A percentile compares a stretch with the other conserved stretches of the same genome.
phyloP scores from a whole-genome alignment of 306 rosid genomes.

The Gastrolobium villosum region DNA sequence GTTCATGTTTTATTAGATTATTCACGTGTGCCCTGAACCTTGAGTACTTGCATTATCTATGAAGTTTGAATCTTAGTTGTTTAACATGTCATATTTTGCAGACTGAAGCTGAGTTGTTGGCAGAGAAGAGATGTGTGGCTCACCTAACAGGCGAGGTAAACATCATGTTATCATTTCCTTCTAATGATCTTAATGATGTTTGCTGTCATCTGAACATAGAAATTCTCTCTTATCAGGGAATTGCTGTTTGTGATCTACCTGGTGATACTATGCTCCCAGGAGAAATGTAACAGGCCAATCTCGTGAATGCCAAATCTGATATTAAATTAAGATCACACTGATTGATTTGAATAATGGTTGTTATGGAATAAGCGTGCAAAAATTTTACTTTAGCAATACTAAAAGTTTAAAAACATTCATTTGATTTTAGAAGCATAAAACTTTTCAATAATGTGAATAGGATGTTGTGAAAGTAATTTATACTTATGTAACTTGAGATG shows the following conservation, averaged over 20 bases:
- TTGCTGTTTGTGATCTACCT: conserved; percentile 92
- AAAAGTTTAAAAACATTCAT: conserved; percentile 19
- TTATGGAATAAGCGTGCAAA: conserved; percentile 30
- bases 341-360: conserved; percentile 41
- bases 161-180: conserved; percentile 17
- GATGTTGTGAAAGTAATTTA: conserved; percentile 27
- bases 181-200: conserved; percentile 1
- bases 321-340: conserved; percentile 37
- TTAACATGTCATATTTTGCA: conserved; percentile 49
- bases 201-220: conserved; percentile 11
- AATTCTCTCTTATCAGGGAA: conserved; percentile 62
- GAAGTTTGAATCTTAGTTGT: background rate
- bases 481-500: conserved; percentile 24
- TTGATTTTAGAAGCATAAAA: conserved; percentile 46
- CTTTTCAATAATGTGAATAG: conserved; percentile 32
- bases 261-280: conserved; percentile 99
- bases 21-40: background rate
- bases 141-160: conserved; percentile 96
- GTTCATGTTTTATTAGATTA: background rate
- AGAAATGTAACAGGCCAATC: conserved; percentile 71
- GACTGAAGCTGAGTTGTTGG: conserved; percentile 94
- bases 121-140: conserved; percentile 97
- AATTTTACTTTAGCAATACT: background rate
- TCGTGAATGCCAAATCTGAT: conserved; percentile 38
- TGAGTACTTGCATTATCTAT: background rate